phyloP scores from a whole-genome alignment of 2,329 filamentous ascomycete species.

The Diplodia scrobiculata region DNA sequence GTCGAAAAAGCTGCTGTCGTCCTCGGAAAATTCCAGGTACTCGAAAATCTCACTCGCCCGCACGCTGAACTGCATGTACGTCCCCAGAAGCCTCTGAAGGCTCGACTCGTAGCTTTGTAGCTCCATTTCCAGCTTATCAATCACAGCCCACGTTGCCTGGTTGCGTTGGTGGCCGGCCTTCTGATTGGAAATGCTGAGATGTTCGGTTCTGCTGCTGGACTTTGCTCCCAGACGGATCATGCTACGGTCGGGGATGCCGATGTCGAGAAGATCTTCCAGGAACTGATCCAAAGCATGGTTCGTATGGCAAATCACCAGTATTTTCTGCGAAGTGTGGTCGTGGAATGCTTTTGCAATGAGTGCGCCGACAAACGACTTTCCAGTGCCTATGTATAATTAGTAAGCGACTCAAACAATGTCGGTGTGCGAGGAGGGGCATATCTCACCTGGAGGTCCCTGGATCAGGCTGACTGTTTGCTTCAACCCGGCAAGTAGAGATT shows the following conservation, averaged over 20 bases:
- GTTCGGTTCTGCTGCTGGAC: constrained; percentile 52
- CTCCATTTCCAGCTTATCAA: constrained; percentile 48
- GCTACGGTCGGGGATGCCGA: constrained; percentile 53
- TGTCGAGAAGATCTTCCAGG: constrained; percentile 63
- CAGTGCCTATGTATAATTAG: constrained; percentile 57
- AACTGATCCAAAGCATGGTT: constrained; percentile 56
- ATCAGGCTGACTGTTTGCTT: constrained; percentile 61
- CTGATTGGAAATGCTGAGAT: constrained; percentile 49
- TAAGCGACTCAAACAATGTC: too few species aligned
- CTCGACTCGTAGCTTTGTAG: constrained; percentile 33
- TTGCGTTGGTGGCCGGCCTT: constrained; percentile 44
- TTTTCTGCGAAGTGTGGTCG: constrained; percentile 51
- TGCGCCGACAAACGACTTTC: constrained; percentile 74
- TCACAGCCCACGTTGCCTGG: constrained; percentile 45
- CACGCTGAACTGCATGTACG: background rate
- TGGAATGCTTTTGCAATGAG: constrained; percentile 61
- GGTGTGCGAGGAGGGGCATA: too few species aligned
- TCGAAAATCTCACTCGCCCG: constrained; percentile 43
- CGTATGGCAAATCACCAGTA: constrained; percentile 70
- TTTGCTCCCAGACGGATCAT: constrained; percentile 67
- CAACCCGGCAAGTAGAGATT: constrained; percentile 60
- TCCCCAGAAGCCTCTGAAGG: background rate
- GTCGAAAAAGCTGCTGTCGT: constrained; percentile 56
- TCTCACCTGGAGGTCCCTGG: constrained; percentile 69
- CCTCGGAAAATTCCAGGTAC: constrained; percentile 57